Percentiles rank a stretch among this genome's conserved stretches.
Evolutionary conservation across 202 grass and related monocot species (phyloP).

Genomic region (Zoysia matrella): DNA sequence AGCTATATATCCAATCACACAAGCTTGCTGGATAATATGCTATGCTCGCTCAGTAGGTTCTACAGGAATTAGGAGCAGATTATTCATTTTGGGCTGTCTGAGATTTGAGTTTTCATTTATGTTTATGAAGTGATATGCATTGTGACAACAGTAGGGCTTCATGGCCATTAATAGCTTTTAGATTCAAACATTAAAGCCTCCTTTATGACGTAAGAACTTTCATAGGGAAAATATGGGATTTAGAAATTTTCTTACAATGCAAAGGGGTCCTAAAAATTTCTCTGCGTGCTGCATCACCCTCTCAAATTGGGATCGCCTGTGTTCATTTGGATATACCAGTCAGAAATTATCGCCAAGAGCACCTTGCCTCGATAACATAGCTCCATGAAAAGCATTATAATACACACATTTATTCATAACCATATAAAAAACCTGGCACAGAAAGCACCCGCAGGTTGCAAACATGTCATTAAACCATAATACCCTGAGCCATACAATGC

Average conservation of each 20-base stretch:
- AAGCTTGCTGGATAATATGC: not conserved
- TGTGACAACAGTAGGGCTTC: too few relatives aligned
- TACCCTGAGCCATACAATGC: not conserved
- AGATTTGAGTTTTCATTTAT: not conserved
- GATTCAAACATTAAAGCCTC: not conserved
- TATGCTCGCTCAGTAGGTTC: not conserved
- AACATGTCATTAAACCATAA: constrained; percentile 7
- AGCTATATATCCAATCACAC: not conserved
- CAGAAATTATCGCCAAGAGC: not conserved
- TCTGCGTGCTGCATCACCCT: not conserved
- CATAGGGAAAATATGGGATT: too few relatives aligned
- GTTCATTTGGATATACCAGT: not conserved
- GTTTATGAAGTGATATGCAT: too few relatives aligned
- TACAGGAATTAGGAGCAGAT: not conserved
- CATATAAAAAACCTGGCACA: not conserved
- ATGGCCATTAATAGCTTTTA: not conserved
- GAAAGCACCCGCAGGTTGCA: constrained; percentile 1
- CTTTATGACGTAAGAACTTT: too few relatives aligned
- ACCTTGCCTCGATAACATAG: not conserved
- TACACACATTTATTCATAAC: constrained; percentile 16
- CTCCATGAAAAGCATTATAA: constrained; percentile 1
- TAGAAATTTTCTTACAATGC: too few relatives aligned
- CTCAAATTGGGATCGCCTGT: not conserved
- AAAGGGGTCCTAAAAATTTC: not conserved
- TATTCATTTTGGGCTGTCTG: not conserved